Base-by-base conservation (phyloP, 495 filamentous ascomycete genomes). In the Hypoxylon intermedium region DNA sequence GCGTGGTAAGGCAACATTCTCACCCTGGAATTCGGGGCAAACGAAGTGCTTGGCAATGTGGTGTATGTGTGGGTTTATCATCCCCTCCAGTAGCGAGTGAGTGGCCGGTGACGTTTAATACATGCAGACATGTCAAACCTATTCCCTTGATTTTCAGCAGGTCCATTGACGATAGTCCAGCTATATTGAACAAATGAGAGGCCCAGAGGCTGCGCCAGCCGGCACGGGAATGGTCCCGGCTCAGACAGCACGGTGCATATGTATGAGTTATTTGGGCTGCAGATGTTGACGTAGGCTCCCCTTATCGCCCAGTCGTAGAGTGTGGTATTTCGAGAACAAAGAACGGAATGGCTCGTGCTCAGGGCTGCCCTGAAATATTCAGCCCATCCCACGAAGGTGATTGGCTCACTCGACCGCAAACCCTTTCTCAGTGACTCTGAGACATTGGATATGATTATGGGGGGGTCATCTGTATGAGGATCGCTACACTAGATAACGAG, bases 261-360 rank as follows among this genome's bases (percentile, higher is more conserved):
- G 55, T 65, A 52, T 56, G 62, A 57, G 56, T 41, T 60, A 65
- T 65, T 60, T 53, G 63, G 48, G 57, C 49, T 67, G 63, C 63
- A 67, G 28, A 50, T 57, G 58, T 67, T 67, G 63, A 67, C 63
- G 63, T 67, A 67, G 52, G 53, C 38, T 54, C 50, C 34, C 45
- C 54, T 49, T 63, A 57, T 56, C 59, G 30, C 24, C 42, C 42
- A 47, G 49, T 23, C 24, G 16, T 54, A 45, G 37, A 21, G 45
- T 49, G n/a, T 11, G 9, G 15, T 34, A 56, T 56, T 30, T 48
- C 47, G 34, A 60, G 38, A n/a, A 58, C 61, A 64, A 59, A 58
- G 54, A 63, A 63, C 53, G 42, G 26, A 47, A 15, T 53, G 34
- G 38, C 61, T 64, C 54, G 61, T 64, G 54, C 49, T 53, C 6